These are phyloP conservation scores for Sisymbrium altissimum DNA, from an alignment of 345 rosid species.

Conservation along the genomic window DNA sequence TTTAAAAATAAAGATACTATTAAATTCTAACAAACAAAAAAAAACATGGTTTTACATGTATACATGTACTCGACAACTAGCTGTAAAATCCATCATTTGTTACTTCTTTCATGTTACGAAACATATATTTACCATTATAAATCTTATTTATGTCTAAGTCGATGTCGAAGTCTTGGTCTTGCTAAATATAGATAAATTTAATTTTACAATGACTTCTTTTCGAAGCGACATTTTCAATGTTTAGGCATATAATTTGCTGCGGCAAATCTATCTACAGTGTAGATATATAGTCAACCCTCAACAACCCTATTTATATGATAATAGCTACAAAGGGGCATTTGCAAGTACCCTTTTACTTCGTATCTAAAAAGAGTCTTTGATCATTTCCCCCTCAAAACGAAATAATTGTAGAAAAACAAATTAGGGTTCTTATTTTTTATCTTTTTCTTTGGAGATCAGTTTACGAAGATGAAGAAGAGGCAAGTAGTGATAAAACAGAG, in stretches of 20 bases:
- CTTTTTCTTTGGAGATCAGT: neutral
- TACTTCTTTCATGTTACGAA: neutral
- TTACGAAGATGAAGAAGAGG: conserved; percentile 55
- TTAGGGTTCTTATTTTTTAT: conserved; percentile 6
- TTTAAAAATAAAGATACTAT: neutral
- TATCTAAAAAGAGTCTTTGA: conserved; percentile 5
- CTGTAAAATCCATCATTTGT: neutral
- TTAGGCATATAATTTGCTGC: conserved; percentile 7
- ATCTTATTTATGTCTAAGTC: neutral
- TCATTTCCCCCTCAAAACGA: conserved; percentile 10
- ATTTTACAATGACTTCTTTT: conserved; percentile 5
- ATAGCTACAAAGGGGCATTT: conserved; percentile 13
- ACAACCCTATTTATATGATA: conserved; percentile 20
- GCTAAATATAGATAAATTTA: conserved; percentile 13
- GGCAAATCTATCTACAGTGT: conserved; percentile 11
- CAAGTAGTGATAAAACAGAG: conserved; percentile 65
- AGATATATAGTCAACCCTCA: conserved; percentile 29
- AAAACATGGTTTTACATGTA: neutral
- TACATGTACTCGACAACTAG: neutral
- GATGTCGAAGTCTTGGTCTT: conserved; percentile 13
- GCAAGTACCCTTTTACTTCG: conserved; percentile 19
- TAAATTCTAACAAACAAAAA: neutral
- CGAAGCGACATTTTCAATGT: neutral
- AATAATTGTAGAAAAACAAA: neutral
- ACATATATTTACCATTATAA: neutral